Evolutionary conservation across 768 basidiomycete species (phyloP), one percentile per base, ranked within the genome.

Genomic region (Pleurotus tuoliensis): DNA sequence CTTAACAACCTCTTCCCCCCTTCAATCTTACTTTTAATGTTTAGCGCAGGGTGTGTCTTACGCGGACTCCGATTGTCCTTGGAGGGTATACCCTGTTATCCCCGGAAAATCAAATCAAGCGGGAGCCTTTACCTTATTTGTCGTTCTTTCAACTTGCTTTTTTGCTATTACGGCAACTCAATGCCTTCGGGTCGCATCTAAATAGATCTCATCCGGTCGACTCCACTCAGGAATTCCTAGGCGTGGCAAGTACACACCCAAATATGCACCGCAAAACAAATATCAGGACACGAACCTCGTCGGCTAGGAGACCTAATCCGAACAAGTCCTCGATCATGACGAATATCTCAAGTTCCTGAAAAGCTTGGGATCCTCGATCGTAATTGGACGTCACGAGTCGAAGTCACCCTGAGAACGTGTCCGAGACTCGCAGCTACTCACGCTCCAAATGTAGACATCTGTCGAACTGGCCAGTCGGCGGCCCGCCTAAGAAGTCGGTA

Each of bases 301-400:
- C 51, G 51, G 39, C 51, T 40, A 22, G n/a, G 39, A 13, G 39
- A 53, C 48, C 48, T 27, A 45, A 55, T 55, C 24, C 54, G 44
- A 37, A 27, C 58, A 63, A 58, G 62, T 64, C 68, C 66, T 72
- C 71, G 71, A 72, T 72, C 71, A 67, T 71, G 68, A 69, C 64
- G 66, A 64, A 60, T 60, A 62, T 59, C 60, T 65, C 47, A 52
- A 46, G 70, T 71, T 61, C 69, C 70, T 70, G 67, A 69, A 58
- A 58, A 64, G 63, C 57, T 55, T 63, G 48, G 54, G 63, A 67
- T 66, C 67, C 64, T 69, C 70, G 70, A 71, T 70, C 71, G 64
- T 56, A 51, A 59, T 5, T 67, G 65, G 63, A 61, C 66, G 66
- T 72, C 71, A 71, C 69, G 69, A 62, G 69, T 61, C 56, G 56